Evolutionary conservation across 1,139 yeast species (phyloP), one percentile per base, ranked within the genome.

Genomic region (Blastobotrys buckinghamii): DNA sequence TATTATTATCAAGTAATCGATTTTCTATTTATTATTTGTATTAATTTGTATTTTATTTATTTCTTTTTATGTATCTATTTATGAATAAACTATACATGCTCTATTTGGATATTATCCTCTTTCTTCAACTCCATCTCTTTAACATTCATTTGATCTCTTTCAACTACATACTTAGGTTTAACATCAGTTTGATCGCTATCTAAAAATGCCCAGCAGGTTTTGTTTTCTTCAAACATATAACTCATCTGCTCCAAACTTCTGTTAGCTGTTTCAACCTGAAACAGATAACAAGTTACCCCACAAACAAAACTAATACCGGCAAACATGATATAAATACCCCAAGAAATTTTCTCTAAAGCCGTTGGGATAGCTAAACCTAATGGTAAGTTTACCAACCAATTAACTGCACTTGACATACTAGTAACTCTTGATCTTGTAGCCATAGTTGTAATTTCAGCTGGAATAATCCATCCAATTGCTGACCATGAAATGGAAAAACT

Each of bases 401-500:
- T 86, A 35, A 85, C 78, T 16, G 87, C 86, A 35, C 80, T 74
- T 48, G 90, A 83, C 47, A 86, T 70, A 41, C 90, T 82, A 71
- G 85, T 82, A 50, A 87, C 87, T 68, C 84, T 81, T 29, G 89
- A 79, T 69, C 94, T 79, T 53, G 84, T 81, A 56, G 88, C 79
- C 58, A 84, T 73, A 45, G 95, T 87, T 67, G 79, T 85, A 39
- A 84, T 73, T 68, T 87, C 96, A 39, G 92, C 84, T 45, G 83
- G 78, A 57, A 85, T 82, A 50, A 83, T 83, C 79, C 82, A 87
- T 40, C 82, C 82, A 59, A 82, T 79, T 59, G 94, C 90, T 52
- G 90, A 94, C 94, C 95, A 87, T 8, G 95, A 80, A 33, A 84
- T 77, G 32, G 95, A 90, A 65, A 86, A 87, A 73, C 78, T 80